Evolutionary conservation across 1,284 basidiomycete genomes (phyloP), one percentile per base, ranked within the genome.

Genomic region (Clitocybe nebularis): DNA sequence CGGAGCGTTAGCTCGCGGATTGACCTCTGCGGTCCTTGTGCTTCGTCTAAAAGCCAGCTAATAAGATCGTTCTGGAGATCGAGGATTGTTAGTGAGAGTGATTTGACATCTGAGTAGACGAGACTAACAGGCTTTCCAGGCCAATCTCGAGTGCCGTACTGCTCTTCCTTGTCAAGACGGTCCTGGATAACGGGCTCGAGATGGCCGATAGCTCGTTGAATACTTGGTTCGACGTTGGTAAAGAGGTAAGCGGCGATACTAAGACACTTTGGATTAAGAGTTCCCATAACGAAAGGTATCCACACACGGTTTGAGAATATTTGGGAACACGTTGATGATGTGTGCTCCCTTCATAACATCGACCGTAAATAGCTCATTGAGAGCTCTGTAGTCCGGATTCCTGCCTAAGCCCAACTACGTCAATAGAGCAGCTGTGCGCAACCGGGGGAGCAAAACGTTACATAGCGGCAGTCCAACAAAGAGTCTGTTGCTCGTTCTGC

Each of bases 141-240:
- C 64, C 65, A 72, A 11, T 66, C 58, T n/a, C n/a, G n/a, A 11
- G 54, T 44, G 0, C 71, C 72, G 33, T 63, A 55, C 34, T 58
- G 45, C 5, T 56, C 53, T 42, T 68, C 60, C 36, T 66, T 59
- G 6, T 57, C 52, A 20, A 68, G 47, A 13, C 71, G 57, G 36
- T 72, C 63, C 24, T 59, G 50, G n/a, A 76, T 63, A 20, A 69
- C 48, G 3, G 68, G 69, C 10, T 49, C 50, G 0, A 75, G 43
- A 42, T 61, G 57, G 20, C 52, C 48, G 22, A 60, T 39, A 7
- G 60, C 60, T 16, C 50, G 48, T 41, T 63, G 62, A 3, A 69
- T 52, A 11, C 60, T 53, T 0, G 70, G 84, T 81, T 63, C 58
- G 68, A 60, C 42, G 3, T 49, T 61, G 34, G 60, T 63, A 22